These are phyloP conservation scores for Scenedesmus sp. DNA, from an alignment of 163 green algal genomes.

Conservation along the genomic window DNA sequence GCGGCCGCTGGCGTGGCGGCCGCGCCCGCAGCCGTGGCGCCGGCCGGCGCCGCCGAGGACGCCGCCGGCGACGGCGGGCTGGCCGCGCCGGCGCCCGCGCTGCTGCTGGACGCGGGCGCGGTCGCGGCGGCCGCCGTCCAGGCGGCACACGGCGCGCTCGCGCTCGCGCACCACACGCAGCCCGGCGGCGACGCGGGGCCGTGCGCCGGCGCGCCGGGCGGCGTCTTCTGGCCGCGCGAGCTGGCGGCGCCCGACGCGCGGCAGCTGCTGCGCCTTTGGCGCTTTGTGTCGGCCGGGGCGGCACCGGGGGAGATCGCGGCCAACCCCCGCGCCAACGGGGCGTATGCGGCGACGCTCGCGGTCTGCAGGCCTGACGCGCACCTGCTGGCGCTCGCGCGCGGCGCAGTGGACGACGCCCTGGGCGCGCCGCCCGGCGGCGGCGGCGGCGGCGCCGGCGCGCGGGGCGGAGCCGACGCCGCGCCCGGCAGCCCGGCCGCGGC, in stretches of 20 bases:
- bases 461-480: too few relatives aligned
- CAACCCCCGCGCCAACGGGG: neutral
- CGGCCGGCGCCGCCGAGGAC: neutral
- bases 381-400: neutral
- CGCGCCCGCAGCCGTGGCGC: neutral
- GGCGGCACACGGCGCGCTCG: neutral
- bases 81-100: neutral
- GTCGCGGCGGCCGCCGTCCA: neutral
- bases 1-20: neutral
- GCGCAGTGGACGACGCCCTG: neutral
- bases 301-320: neutral
- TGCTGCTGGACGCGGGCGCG: neutral
- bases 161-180: too few relatives aligned
- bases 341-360: neutral
- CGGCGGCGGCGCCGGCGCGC: neutral
- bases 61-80: neutral
- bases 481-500: too few relatives aligned
- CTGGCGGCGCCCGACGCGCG: neutral
- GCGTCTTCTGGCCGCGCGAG: neutral
- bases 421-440: neutral
- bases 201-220: too few relatives aligned
- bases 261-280: slow-evolving; percentile 9
- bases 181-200: too few relatives aligned
- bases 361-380: neutral
- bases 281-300: neutral